phyloP scores from a whole-genome alignment of 306 rosid species.

The Pyrus pyrifolia region DNA sequence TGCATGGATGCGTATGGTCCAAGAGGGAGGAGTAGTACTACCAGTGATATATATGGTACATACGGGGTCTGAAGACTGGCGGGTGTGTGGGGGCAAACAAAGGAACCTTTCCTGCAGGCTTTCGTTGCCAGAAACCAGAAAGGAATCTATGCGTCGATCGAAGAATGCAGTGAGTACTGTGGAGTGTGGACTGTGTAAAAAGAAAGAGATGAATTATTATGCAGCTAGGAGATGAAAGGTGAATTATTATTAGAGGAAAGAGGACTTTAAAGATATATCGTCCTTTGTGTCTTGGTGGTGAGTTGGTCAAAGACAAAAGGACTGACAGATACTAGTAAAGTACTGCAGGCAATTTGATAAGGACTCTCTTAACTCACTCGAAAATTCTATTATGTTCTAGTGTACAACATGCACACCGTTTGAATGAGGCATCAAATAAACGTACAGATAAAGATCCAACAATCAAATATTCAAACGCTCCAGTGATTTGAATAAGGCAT shows the following conservation, averaged over 20 bases:
- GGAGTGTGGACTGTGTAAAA: conserved; percentile 10
- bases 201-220: conserved; percentile 11
- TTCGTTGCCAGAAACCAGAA: conserved; percentile 15
- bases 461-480: too few relatives aligned
- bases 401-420: too few relatives aligned
- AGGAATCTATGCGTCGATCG: conserved; percentile 34
- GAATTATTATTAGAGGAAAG: not conserved
- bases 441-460: too few relatives aligned
- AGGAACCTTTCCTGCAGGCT: conserved; percentile 22
- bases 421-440: too few relatives aligned
- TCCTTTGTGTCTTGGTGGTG: too few relatives aligned
- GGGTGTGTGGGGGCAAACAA: conserved; percentile 19
- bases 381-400: too few relatives aligned
- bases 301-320: conserved; percentile 13
- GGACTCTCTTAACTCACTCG: not conserved
- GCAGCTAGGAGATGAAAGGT: not conserved
- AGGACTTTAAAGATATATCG: not conserved
- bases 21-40: not conserved
- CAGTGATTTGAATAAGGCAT: too few relatives aligned
- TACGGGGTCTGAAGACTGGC: not conserved
- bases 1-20: conserved; percentile 17
- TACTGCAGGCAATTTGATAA: not conserved
- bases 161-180: not conserved
- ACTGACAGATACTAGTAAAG: not conserved
- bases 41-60: too few relatives aligned